Evolutionary conservation across 192 early-diverging fungal genomes (phyloP), one percentile per base, ranked within the genome.

Genomic region (Allomyces macrogynus): DNA sequence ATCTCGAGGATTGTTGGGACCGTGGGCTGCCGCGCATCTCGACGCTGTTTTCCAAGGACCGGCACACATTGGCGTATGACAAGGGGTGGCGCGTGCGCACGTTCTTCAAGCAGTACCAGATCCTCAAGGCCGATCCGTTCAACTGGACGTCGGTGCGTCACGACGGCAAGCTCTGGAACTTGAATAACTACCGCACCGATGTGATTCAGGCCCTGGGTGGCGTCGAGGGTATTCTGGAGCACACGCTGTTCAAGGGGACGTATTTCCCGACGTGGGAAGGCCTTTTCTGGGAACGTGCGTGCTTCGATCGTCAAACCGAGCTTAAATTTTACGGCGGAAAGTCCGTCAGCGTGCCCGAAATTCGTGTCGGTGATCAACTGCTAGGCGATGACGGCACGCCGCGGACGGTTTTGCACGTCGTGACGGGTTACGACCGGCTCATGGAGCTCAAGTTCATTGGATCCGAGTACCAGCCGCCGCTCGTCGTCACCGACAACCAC

Each of bases 191-290:
- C 78, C 87, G 95, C 67, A 94, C 92, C 0, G 95, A 99, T 69
- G 92, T 99, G 90, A 97, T 99, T 68, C 95, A 99, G 77, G 93
- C 95, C 3, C 77, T 99, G 22, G 95, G 95, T 64, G 95, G 95
- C 61, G 93, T 99, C 7, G 95, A 99, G 70, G 92, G 92, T 66
- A 99, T 99, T 77, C 76, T 99, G 25, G 95, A 99, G 72, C 95
- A 99, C 74, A 95, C 95, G 12, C 74, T 99, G 61, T 99, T 99
- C 81, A 94, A 92, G 74, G 95, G 92, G 16, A 99, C 95, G 2
- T 94, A 93, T 71, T 95, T 95, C 75, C 87, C 91, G 20, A 93
- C 93, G 7, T 99, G 95, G 95, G 90, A 95, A 74, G 95, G 95
- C 77, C 82, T 96, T 24, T 98, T 95, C 85, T 95, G 91, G 92